These are phyloP conservation scores for Plasmopara viticola DNA, from an alignment of 352 stramenopile genomes.

Conservation along the genomic window DNA sequence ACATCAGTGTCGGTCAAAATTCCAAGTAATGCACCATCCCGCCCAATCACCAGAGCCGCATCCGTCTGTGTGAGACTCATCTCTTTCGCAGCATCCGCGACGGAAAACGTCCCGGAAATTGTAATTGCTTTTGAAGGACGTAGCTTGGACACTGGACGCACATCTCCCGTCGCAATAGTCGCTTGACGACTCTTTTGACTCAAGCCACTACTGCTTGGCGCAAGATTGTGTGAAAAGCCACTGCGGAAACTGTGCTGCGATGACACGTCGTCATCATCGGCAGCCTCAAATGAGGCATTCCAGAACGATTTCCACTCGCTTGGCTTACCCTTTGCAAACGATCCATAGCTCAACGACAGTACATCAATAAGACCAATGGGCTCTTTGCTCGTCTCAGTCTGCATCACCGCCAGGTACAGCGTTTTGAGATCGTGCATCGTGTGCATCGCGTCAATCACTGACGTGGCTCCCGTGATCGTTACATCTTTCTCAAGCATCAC, in stretches of 20 bases:
- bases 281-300: conserved; percentile 82
- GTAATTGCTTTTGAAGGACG: conserved; percentile 87
- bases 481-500: conserved; percentile 85
- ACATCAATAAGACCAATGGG: conserved; percentile 81
- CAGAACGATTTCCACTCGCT: conserved; percentile 88
- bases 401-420: conserved; percentile 76
- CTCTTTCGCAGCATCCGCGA: conserved; percentile 86
- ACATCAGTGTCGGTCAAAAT: conserved; percentile 95
- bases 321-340: conserved; percentile 82
- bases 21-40: conserved; percentile 85
- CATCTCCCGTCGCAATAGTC: conserved; percentile 62
- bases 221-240: conserved; percentile 52
- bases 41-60: conserved; percentile 89
- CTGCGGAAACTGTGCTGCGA: conserved; percentile 81
- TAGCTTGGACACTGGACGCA: conserved; percentile 88
- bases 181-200: conserved; percentile 40
- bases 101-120: conserved; percentile 73
- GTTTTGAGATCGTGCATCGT: conserved; percentile 86
- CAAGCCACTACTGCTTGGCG: conserved; percentile 27
- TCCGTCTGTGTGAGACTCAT: conserved; percentile 89
- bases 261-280: conserved; percentile 67
- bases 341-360: conserved; percentile 83
- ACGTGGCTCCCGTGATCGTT: conserved; percentile 56
- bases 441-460: conserved; percentile 85
- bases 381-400: conserved; percentile 55